A percentile compares a stretch with the other conserved stretches of the same genome.
Conservation (phyloP, 2,329 filamentous ascomycete genomes). For the Trichoderma citrinoviride region DNA sequence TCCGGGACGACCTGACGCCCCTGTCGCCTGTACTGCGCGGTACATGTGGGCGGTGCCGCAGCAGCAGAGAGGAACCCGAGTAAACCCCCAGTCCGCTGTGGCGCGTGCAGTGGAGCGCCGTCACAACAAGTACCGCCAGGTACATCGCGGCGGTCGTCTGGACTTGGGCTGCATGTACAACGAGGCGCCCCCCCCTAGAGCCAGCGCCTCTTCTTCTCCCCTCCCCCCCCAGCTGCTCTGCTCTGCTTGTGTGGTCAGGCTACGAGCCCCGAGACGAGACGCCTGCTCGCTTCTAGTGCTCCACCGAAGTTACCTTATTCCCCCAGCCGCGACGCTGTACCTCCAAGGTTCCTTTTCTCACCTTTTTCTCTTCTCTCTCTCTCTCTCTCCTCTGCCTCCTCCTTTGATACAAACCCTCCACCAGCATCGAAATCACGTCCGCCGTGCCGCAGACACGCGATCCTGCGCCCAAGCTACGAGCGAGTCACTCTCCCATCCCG, state of each 20-base stretch:
- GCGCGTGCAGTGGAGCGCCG: neutral
- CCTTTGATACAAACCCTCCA: neutral
- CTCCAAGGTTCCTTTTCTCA: slow-evolving; percentile 19
- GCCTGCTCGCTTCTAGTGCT: slow-evolving; percentile 21
- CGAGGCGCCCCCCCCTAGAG: slow-evolving; percentile 13
- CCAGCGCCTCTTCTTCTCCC: neutral
- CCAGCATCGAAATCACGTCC: slow-evolving; percentile 6
- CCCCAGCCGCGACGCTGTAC: slow-evolving; percentile 20
- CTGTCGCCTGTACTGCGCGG: slow-evolving; percentile 1
- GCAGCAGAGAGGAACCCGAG: neutral
- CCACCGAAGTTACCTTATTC: slow-evolving; percentile 21
- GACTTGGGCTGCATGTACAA: slow-evolving; percentile 19
- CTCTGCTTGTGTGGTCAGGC: slow-evolving; percentile 1
- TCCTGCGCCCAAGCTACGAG: slow-evolving; percentile 3
- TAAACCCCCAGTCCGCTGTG: neutral
- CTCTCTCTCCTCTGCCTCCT: neutral
- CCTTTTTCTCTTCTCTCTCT: slow-evolving; percentile 17
- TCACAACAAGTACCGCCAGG: neutral
- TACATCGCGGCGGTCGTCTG: neutral
- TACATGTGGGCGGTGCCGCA: neutral
- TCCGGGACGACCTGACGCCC: slow-evolving; percentile 7
- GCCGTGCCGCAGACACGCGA: slow-evolving; percentile 7
- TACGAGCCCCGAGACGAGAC: slow-evolving; percentile 16
- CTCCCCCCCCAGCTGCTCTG: neutral
- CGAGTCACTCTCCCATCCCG: slow-evolving; percentile 3